Evolutionary conservation across 1,284 basidiomycete species (phyloP), one percentile per base, ranked within the genome.

Genomic region (Cerrena zonata): DNA sequence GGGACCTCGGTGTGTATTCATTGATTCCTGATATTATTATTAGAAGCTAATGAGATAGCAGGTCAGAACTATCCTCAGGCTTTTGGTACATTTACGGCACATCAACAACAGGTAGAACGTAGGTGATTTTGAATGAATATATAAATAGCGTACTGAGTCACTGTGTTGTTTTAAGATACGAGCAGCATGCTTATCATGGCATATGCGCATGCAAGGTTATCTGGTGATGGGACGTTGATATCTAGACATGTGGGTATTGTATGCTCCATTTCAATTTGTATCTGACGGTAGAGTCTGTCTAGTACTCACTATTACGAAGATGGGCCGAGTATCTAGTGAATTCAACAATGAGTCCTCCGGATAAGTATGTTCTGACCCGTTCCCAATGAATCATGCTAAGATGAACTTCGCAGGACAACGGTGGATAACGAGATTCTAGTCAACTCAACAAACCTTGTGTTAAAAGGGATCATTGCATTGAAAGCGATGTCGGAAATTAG

Each of bases 131-230:
- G n/a, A 18, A 5, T 10, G 5, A 10, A 30, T 13, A 19, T n/a
- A 7, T 19, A 39, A 18, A 5, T 45, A 12, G 24, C 24, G 7
- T 45, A 10, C 15, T 18, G 1, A 37, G 22, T n/a, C 47, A 51
- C 21, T 30, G 21, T 26, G 10, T 46, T n/a, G n/a, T 13, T n/a
- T 15, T 24, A 48, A 60, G 58, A 51, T 43, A 77, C 79, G 44
- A 82, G 82, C 5, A 85, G 86, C 58, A 85, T 86, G 83, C 65
- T 88, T 15, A 84, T 88, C 60, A 85, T 86, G 82, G 69, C 78
- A 7, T 65, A 84, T 49, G 82, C 80, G 50, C 84, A 84, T 61
- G 80, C 80, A 2, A 78, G 82, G 54, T 74, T 75, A 45, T 75
- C 80, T 0, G 73, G 74, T 12, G 81, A 86, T 56, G 69, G 62